Evolutionary conservation across 1,139 yeast species (phyloP).

Genomic region (Geotrichum cucujoidarum): DNA sequence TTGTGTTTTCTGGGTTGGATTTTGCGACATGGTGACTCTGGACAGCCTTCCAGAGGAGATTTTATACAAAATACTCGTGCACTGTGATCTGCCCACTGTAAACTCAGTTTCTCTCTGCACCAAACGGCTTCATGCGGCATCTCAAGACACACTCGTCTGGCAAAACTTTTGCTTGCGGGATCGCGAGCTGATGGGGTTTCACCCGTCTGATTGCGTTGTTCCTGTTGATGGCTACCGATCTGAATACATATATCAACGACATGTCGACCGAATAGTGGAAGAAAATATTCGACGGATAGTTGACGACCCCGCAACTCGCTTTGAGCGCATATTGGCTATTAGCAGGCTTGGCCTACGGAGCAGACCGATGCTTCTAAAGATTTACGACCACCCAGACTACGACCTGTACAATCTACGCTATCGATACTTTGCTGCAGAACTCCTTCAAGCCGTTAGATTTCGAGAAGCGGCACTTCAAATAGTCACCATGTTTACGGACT

Average conservation of each 20-base stretch:
- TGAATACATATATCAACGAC: conserved; percentile 12
- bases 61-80: conserved; percentile 1
- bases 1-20: too few relatives aligned
- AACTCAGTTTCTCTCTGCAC: conserved; percentile 10
- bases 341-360: conserved; percentile 8
- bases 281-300: background rate
- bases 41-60: conserved; percentile 12
- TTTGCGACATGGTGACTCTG: background rate
- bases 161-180: conserved; percentile 1
- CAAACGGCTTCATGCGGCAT: conserved; percentile 6
- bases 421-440: conserved; percentile 12
- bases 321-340: conserved; percentile 2
- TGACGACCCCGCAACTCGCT: conserved; percentile 3
- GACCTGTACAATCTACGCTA: conserved; percentile 4
- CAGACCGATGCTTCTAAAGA: background rate
- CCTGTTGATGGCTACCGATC: conserved; percentile 10
- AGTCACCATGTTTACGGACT: conserved; percentile 5
- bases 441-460: conserved; percentile 10
- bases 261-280: conserved; percentile 2
- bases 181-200: conserved; percentile 5
- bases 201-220: background rate
- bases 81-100: conserved; percentile 3
- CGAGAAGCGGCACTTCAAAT: conserved; percentile 5
- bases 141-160: conserved; percentile 14
- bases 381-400: background rate